Conservation (phyloP, 257 asterid species). For the Jacaranda copaia region DNA sequence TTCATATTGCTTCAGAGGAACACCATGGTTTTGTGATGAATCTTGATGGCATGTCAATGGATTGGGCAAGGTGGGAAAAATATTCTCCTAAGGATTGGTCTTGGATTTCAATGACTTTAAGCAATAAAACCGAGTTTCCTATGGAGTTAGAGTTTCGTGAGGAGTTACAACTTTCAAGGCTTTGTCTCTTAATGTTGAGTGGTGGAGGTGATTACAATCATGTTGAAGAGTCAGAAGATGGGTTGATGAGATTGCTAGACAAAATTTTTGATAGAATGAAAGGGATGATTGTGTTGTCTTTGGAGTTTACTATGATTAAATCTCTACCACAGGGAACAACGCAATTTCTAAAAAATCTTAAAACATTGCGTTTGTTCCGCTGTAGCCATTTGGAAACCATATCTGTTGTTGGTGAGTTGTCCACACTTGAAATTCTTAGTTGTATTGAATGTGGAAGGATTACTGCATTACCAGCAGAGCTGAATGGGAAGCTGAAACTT, state of each 20-base stretch:
- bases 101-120: too few species aligned
- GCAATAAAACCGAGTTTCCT: too few species aligned
- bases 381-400: background rate
- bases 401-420: background rate
- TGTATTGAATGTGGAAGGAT: too few species aligned
- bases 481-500: too few species aligned
- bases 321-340: background rate
- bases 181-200: background rate
- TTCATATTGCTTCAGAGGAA: background rate
- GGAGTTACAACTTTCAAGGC: background rate
- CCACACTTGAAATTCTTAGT: too few species aligned
- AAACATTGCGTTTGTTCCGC: background rate
- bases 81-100: background rate
- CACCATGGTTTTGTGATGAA: background rate
- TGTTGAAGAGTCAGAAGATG: too few species aligned
- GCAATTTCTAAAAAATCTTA: too few species aligned
- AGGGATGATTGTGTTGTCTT: background rate
- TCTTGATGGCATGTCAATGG: too few species aligned
- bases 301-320: background rate
- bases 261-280: background rate
- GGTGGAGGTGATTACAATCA: background rate
- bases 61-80: background rate
- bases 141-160: background rate
- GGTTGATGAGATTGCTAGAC: too few species aligned
- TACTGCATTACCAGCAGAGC: too few species aligned